phyloP scores from a whole-genome alignment of 139 green algal species.

The Chlorokybus atmophyticus region DNA sequence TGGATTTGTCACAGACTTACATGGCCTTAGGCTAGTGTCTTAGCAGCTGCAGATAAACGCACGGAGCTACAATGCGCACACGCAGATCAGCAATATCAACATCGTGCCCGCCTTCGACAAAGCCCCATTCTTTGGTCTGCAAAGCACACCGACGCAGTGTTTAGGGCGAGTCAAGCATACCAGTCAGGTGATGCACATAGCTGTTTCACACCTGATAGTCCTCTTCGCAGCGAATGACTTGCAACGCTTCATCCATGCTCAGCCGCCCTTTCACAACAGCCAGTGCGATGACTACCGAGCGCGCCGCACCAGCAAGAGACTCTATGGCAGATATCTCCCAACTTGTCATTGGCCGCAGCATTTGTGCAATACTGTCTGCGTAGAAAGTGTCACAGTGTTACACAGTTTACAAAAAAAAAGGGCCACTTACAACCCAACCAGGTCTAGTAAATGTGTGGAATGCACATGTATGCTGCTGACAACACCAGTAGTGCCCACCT shows the following conservation, averaged over 20 bases:
- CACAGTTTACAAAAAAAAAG: not conserved
- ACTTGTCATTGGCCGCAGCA: conserved; percentile 33
- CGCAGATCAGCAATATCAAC: conserved; percentile 68
- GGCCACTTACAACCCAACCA: not conserved
- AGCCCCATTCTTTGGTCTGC: conserved; percentile 53
- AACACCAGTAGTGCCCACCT: not conserved
- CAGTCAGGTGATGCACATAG: conserved; percentile 1
- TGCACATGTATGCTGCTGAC: not conserved
- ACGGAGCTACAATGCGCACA: conserved; percentile 55
- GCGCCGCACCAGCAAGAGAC: conserved; percentile 48
- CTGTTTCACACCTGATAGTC: conserved; percentile 27
- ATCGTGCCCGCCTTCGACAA: conserved; percentile 95
- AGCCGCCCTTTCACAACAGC: conserved; percentile 51
- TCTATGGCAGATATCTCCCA: conserved; percentile 68
- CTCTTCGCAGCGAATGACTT: conserved; percentile 19
- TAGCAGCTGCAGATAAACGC: conserved; percentile 58
- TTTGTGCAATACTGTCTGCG: not conserved
- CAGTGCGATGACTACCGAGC: conserved; percentile 70
- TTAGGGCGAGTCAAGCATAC: not conserved
- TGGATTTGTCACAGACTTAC: no score
- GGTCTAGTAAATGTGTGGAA: not conserved
- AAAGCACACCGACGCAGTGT: not conserved
- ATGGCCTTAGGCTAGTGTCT: no score
- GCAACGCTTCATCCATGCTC: conserved; percentile 38
- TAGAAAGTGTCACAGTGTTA: not conserved